Base-by-base conservation (phyloP, 2,329 filamentous ascomycete species). In the Simplicillium sp. region DNA sequence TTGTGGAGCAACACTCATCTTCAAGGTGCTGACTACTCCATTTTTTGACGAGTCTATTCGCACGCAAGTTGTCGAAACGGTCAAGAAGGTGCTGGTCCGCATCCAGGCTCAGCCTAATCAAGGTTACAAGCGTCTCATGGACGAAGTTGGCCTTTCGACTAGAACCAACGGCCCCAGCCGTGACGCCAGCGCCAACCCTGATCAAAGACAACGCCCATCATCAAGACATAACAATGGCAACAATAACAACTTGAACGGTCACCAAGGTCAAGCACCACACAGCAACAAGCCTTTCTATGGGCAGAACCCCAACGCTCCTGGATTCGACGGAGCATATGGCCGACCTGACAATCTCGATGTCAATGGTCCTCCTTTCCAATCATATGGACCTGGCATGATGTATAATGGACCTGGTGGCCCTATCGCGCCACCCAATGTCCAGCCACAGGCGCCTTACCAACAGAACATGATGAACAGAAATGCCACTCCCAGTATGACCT, bases 41-140 rank as follows among this genome's bases (percentile, higher is more conserved):
- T 97, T 96, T 74, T 89, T 97, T 48, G 92, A 98, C 50, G 92
- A 98, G 59, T 80, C 71, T 39, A 89, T 96, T 57, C 84, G 92
- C 37, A 70, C 75, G 36, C 86, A 96, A 53, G 88, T 96, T 16
- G 79, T 95, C 5, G 87, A 95, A 54, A 96, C 88, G 44, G 87
- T 98, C 39, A 87, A 90, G 56, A 87, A 80, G 52, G 88, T 97
- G 32, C 73, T 98, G 29, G 66, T 90, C 29, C 84, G 84, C 54
- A 82, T 97, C 62, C 96, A 96, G 67, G 90, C 88, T 6, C 87
- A 94, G 54, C 87, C 92, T 13, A 84, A 82, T 46, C 92, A 97
- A 65, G 92, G 92, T 39, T 98, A 98, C 69, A 98, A 97, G 73
- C 84, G 92, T 40, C 68, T 98, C 45, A 98, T 98, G 92, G 92